A percentile compares a stretch with the other conserved stretches of the same genome.
phyloP scores from a whole-genome alignment of 75 land plant genomes.

The Cupressus sempervirens region DNA sequence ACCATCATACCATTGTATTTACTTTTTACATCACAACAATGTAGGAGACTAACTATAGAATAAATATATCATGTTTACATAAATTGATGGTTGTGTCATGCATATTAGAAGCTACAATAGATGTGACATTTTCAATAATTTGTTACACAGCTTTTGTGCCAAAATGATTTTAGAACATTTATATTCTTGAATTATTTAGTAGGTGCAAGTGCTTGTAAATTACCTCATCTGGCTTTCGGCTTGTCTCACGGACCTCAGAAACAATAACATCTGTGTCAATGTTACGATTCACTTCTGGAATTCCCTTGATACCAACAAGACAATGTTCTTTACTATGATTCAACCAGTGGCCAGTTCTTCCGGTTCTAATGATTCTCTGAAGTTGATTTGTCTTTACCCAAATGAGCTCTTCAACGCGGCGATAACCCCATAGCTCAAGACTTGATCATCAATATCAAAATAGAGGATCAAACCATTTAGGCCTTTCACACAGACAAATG shows the following conservation, averaged over 20 bases:
- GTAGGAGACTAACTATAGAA: too few species aligned
- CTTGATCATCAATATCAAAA: constrained; percentile 31
- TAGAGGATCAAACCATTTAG: background rate
- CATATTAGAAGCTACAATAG: too few species aligned
- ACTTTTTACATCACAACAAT: too few species aligned
- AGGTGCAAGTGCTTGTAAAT: background rate
- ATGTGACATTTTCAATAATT: too few species aligned
- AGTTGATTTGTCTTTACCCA: constrained; percentile 99
- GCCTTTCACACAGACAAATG: background rate
- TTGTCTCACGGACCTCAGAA: constrained; percentile 99
- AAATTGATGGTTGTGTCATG: too few species aligned
- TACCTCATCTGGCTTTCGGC: constrained; percentile 99
- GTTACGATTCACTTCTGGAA: constrained; percentile 94
- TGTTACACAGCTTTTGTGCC: too few species aligned
- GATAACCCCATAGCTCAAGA: constrained; percentile 96
- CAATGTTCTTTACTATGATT: constrained; percentile 99
- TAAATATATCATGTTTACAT: too few species aligned
- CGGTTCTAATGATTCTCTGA: constrained; percentile 92
- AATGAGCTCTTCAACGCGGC: constrained; percentile 89
- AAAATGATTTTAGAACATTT: too few species aligned
- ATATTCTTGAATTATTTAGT: too few species aligned
- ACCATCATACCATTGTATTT: too few species aligned
- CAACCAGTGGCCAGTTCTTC: constrained; percentile 98
- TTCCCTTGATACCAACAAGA: constrained; percentile 95
- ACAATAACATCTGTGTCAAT: constrained; percentile 99